These are phyloP conservation scores for Cyclotella kingstonii DNA, from an alignment of 108 stramenopile species.

Conservation along the genomic window DNA sequence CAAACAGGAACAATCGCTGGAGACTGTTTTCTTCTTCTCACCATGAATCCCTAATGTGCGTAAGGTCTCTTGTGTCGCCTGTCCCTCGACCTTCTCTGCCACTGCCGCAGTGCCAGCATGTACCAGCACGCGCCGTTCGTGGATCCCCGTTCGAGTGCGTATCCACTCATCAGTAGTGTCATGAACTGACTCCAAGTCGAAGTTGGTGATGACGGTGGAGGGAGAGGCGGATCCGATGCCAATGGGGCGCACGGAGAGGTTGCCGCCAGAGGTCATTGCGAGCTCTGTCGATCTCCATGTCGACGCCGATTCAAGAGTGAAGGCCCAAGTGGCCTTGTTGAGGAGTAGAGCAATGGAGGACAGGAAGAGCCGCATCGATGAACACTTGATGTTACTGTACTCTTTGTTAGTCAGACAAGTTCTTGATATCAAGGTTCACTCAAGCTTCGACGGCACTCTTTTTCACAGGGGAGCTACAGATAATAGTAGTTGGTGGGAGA, in stretches of 20 bases:
- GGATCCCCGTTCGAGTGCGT: constrained; percentile 88
- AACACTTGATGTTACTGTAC: no score
- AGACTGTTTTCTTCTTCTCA: constrained; percentile 30
- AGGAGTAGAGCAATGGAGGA: no score
- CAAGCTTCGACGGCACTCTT: no score
- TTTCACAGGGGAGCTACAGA: no score
- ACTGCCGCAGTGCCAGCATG: constrained; percentile 31
- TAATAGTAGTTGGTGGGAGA: no score
- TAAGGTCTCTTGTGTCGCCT: constrained; percentile 40
- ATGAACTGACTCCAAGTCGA: constrained; percentile 84
- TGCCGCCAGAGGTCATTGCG: constrained; percentile 8
- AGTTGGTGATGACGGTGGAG: constrained; percentile 75
- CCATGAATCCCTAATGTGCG: constrained; percentile 33
- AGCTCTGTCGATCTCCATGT: background rate
- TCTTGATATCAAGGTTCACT: no score
- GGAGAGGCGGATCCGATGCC: constrained; percentile 85
- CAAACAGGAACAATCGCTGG: constrained; percentile 68
- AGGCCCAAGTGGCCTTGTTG: background rate
- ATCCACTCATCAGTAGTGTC: constrained; percentile 98
- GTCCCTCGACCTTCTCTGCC: background rate
- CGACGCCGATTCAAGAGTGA: background rate
- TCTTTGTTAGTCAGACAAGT: no score
- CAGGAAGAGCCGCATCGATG: no score
- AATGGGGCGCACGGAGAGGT: constrained; percentile 61
- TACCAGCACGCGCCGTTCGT: constrained; percentile 69